Base-by-base conservation (phyloP, 495 filamentous ascomycete species). In the Neurospora sp. region DNA sequence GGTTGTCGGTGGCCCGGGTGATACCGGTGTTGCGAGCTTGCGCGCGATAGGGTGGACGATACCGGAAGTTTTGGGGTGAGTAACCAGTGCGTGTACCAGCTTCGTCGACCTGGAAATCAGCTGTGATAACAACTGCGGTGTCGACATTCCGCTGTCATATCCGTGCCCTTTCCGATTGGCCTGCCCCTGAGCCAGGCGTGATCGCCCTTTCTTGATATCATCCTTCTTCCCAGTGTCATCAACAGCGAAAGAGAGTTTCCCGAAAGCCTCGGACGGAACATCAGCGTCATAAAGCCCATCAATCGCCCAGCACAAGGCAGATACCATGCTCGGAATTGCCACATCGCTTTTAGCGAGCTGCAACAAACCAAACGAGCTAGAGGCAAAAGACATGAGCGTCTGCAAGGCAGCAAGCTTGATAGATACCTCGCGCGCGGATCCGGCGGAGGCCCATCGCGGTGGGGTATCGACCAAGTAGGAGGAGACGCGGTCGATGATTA, bases 201-300 rank as follows among this genome's bases (percentile, higher is more conserved):
- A 31, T 20, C n/a, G 8, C 10, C 37, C 53, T 71, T 27, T 39
- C 48, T 48, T 22, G 53, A 8, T 39, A 35, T 69, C 22, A 16
- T 44, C 27, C 20, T 73, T 39, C 38, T 31, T 40, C 5, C 8
- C 3, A 59, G 22, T 61, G 14, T 31, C 65, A 8, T 40, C 35
- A 4, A 7, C 22, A 31, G 22, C n/a, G 12, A 37, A 3, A 20
- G 40, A 38, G 16, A 48, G n/a, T 0, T 39, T 20, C 10, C 5
- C 70, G 2, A 73, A 35, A 4, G 35, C 17, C 22, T 9, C n/a
- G 14, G 70, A 75, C 12, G 74, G 75, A 72, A 78, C 72, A 42
- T 85, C 82, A 17, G 79, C 74, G 48, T 86, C 81, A 73, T 85
- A 85, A 31, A 85, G 78, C 71, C 79, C 76, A 69, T 85, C 83